These are phyloP conservation scores for Penicillium steckii DNA, from an alignment of 495 filamentous ascomycete species.

Conservation along the genomic window DNA sequence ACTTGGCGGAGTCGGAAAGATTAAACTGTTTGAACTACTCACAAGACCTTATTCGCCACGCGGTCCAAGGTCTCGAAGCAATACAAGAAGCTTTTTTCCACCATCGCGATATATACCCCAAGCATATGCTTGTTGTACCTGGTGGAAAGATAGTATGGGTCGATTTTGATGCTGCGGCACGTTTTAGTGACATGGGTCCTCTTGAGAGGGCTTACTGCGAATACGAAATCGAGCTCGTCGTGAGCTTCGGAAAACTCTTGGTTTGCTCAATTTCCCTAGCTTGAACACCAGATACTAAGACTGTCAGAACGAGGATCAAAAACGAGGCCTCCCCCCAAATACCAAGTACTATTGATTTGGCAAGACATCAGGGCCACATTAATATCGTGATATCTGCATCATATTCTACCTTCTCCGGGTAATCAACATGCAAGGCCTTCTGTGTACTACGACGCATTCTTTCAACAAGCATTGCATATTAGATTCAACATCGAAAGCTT, in stretches of 20 bases:
- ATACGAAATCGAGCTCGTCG: neutral
- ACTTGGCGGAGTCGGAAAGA: neutral
- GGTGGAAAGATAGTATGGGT: slow-evolving; percentile 21
- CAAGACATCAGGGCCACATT: no score
- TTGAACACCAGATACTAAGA: no score
- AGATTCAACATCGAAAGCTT: no score
- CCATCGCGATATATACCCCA: slow-evolving; percentile 20
- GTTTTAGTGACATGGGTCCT: slow-evolving; percentile 13
- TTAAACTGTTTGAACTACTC: neutral
- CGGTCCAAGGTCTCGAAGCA: neutral
- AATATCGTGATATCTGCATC: no score
- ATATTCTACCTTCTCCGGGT: no score
- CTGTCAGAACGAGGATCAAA: no score
- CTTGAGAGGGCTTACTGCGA: slow-evolving; percentile 3
- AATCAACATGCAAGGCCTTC: no score
- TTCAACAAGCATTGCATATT: no score
- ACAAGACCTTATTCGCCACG: neutral
- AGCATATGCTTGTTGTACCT: slow-evolving; percentile 20
- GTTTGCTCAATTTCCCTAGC: no score
- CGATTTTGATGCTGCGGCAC: slow-evolving; percentile 29
- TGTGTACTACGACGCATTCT: no score
- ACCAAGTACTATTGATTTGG: no score
- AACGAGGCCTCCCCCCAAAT: no score
- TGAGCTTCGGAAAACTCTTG: neutral
- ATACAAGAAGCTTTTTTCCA: neutral